Conservation (phyloP, 768 basidiomycete species). For the Mycena leptocephala region DNA sequence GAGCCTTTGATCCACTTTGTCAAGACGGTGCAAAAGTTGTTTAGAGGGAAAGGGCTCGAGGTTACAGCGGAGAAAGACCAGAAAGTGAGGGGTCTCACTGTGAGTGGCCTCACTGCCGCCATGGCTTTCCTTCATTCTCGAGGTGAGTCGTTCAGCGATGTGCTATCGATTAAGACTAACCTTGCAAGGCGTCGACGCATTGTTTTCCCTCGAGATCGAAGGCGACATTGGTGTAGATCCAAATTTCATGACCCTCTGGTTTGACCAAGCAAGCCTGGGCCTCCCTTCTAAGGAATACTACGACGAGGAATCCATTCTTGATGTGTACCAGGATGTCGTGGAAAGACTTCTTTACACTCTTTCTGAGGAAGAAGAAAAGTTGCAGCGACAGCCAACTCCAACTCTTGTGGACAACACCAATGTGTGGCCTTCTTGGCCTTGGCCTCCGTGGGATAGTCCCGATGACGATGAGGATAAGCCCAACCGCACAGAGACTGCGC, state of each 20-base stretch:
- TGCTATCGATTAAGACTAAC: not conserved
- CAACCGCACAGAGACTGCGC: slow-evolving; percentile 70
- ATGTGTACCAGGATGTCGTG: slow-evolving; percentile 80
- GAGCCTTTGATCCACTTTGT: slow-evolving; percentile 81
- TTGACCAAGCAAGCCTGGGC: slow-evolving; percentile 85
- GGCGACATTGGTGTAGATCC: slow-evolving; percentile 92
- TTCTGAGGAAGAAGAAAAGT: slow-evolving; percentile 64
- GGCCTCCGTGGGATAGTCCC: slow-evolving; percentile 88
- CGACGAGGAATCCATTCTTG: slow-evolving; percentile 78
- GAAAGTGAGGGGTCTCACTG: slow-evolving; percentile 59
- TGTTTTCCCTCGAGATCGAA: slow-evolving; percentile 90
- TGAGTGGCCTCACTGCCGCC: slow-evolving; percentile 83
- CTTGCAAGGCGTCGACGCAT: slow-evolving; percentile 75
- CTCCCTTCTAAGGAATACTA: slow-evolving; percentile 98
- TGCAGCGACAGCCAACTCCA: slow-evolving; percentile 24
- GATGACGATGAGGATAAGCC: slow-evolving; percentile 67
- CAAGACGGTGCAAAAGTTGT: slow-evolving; percentile 72
- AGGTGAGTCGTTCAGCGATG: slow-evolving; percentile 61
- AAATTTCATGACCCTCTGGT: slow-evolving; percentile 88
- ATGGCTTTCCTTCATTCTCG: slow-evolving; percentile 90
- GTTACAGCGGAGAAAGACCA: slow-evolving; percentile 43
- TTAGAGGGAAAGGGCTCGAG: slow-evolving; percentile 66
- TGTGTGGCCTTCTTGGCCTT: slow-evolving; percentile 87
- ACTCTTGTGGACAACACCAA: slow-evolving; percentile 50
- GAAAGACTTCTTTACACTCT: slow-evolving; percentile 77